Percentiles rank a stretch among this genome's conserved stretches.
Evolutionary conservation across 345 rosid species (phyloP).

Genomic region (Ailanthus altissimus): DNA sequence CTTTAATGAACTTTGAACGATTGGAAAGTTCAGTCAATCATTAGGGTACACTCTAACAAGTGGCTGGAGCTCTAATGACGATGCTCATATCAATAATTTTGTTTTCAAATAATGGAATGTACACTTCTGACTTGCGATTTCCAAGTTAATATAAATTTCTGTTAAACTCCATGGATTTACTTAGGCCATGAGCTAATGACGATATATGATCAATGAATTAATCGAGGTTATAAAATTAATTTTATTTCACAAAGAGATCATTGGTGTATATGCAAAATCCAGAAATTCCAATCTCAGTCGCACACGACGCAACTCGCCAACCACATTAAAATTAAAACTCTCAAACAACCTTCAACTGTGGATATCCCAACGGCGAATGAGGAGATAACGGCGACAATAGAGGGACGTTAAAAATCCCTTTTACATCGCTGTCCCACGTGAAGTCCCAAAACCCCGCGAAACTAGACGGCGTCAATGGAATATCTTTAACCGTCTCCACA

Average conservation of each 20-base stretch:
- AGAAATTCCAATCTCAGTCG: neutral
- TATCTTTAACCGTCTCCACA: conserved; percentile 20
- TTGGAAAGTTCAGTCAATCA: no score
- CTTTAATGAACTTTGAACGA: no score
- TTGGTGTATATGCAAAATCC: neutral
- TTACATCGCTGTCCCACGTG: conserved; percentile 35
- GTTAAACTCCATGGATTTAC: no score
- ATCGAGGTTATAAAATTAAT: neutral
- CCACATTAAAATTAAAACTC: neutral
- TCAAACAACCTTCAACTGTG: conserved; percentile 33
- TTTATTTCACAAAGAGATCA: neutral
- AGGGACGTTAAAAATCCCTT: conserved; percentile 50
- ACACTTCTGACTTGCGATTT: no score
- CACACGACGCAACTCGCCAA: neutral
- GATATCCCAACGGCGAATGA: conserved; percentile 32
- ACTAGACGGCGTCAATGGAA: conserved; percentile 44
- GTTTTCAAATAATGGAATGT: no score
- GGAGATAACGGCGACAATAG: conserved; percentile 61
- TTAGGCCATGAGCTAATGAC: no score
- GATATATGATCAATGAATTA: no score
- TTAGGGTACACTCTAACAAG: no score
- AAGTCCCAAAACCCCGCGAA: conserved; percentile 37
- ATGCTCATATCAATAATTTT: no score
- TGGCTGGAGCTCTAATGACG: no score
- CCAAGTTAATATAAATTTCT: no score